These are phyloP conservation scores for Aegilops tauschii DNA, from an alignment of 176 grass and related monocot genomes.

Conservation along the genomic window DNA sequence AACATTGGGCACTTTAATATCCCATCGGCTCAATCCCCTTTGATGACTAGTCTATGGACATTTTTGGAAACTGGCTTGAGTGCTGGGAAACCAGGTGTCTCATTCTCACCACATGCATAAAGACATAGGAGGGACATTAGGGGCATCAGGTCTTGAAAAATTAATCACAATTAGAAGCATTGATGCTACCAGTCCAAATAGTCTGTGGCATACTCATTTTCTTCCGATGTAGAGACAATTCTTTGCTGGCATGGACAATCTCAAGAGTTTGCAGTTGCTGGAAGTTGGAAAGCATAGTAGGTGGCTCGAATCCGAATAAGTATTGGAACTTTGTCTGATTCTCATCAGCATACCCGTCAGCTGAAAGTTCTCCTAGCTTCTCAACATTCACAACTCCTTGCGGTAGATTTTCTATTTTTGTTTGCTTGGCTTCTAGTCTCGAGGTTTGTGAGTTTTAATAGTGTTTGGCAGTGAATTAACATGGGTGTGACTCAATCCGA, in stretches of 20 bases:
- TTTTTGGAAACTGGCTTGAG: neutral
- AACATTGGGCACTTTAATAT: slow-evolving; percentile 25
- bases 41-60: neutral
- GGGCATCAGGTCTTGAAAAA: neutral
- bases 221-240: neutral
- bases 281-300: neutral
- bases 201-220: slow-evolving; percentile 22
- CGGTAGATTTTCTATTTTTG: slow-evolving; percentile 22
- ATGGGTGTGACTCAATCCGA: slow-evolving; percentile 26
- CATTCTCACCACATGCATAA: slow-evolving; percentile 6
- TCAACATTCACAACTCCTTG: slow-evolving; percentile 11
- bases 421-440: neutral
- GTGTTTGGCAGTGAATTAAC: slow-evolving; percentile 26
- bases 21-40: neutral
- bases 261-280: slow-evolving; percentile 24
- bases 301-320: neutral
- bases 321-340: neutral
- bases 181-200: slow-evolving; percentile 4
- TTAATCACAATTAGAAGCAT: neutral
- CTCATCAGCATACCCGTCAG: neutral
- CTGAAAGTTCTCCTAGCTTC: slow-evolving; percentile 31
- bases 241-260: neutral
- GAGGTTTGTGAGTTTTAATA: slow-evolving; percentile 17
- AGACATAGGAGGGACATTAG: neutral
- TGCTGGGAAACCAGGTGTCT: neutral